These are phyloP conservation scores for Avicennia marina DNA, from an alignment of 257 asterid genomes.

Conservation along the genomic window DNA sequence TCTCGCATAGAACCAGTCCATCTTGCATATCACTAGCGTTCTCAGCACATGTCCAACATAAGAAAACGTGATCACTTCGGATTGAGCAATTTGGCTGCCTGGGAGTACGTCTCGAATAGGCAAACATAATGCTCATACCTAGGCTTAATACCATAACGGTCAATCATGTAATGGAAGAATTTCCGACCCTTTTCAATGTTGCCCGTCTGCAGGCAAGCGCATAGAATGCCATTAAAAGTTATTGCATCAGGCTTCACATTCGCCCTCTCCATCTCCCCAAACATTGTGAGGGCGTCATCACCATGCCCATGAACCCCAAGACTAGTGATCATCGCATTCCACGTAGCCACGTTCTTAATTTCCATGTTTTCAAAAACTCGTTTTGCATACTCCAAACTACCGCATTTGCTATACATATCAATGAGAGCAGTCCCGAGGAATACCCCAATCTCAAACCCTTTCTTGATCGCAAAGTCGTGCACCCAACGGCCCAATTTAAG, in stretches of 20 bases:
- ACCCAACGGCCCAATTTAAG: constrained; percentile 40
- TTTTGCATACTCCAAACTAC: constrained; percentile 36
- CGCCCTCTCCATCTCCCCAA: constrained; percentile 42
- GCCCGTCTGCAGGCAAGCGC: constrained; percentile 36
- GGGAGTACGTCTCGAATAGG: constrained; percentile 29
- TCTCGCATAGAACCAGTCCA: too few relatives aligned
- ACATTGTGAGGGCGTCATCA: constrained; percentile 34
- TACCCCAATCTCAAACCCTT: constrained; percentile 39
- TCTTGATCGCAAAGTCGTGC: constrained; percentile 37
- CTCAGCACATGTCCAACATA: neutral
- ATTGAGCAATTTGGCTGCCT: constrained; percentile 16
- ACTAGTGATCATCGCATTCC: constrained; percentile 52
- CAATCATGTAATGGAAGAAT: constrained; percentile 34
- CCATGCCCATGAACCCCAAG: constrained; percentile 50
- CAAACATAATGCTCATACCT: constrained; percentile 27
- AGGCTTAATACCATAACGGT: constrained; percentile 32
- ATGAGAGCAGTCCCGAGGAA: constrained; percentile 50
- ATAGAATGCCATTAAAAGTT: constrained; percentile 36
- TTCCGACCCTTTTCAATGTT: constrained; percentile 29
- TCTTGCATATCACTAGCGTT: too few relatives aligned
- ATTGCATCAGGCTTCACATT: constrained; percentile 36
- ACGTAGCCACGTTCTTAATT: constrained; percentile 34
- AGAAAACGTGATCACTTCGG: neutral
- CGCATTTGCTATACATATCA: constrained; percentile 63
- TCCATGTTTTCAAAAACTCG: constrained; percentile 43